phyloP scores from a whole-genome alignment of 345 rosid species.

The Ceriops zippeliana region DNA sequence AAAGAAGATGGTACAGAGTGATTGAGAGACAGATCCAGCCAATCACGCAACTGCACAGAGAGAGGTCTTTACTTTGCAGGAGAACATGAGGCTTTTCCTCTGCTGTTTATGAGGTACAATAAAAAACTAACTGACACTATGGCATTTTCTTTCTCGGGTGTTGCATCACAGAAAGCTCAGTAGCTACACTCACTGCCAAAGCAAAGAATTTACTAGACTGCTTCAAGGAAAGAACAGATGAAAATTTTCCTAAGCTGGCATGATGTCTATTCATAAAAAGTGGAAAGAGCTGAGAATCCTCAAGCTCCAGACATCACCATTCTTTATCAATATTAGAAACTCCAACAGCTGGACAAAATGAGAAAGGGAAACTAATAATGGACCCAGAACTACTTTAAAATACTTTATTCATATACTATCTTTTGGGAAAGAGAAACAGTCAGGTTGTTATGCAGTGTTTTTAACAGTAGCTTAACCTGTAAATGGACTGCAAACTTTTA shows the following conservation, averaged over 20 bases:
- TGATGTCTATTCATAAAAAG: too few species aligned
- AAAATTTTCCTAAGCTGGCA: background rate
- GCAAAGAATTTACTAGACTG: background rate
- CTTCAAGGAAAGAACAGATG: background rate
- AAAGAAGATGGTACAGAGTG: slow-evolving; percentile 90
- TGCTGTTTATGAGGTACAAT: background rate
- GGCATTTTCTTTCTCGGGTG: slow-evolving; percentile 2
- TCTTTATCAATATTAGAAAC: too few species aligned
- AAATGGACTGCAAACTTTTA: background rate
- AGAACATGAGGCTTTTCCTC: slow-evolving; percentile 10
- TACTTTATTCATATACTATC: too few species aligned
- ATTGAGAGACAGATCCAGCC: slow-evolving; percentile 95
- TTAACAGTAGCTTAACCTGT: slow-evolving; percentile 2
- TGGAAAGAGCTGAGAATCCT: too few species aligned
- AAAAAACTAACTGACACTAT: background rate
- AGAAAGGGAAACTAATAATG: too few species aligned
- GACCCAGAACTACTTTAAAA: too few species aligned
- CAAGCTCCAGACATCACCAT: too few species aligned
- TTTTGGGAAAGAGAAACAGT: too few species aligned
- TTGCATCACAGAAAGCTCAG: background rate
- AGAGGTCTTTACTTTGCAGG: slow-evolving; percentile 18
- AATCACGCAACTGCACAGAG: slow-evolving; percentile 66
- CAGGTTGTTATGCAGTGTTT: too few species aligned
- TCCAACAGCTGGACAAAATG: too few species aligned
- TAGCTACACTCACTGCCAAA: background rate